These are phyloP conservation scores for Monosporascus sp. DNA, from an alignment of 2,329 filamentous ascomycete genomes.

Conservation along the genomic window DNA sequence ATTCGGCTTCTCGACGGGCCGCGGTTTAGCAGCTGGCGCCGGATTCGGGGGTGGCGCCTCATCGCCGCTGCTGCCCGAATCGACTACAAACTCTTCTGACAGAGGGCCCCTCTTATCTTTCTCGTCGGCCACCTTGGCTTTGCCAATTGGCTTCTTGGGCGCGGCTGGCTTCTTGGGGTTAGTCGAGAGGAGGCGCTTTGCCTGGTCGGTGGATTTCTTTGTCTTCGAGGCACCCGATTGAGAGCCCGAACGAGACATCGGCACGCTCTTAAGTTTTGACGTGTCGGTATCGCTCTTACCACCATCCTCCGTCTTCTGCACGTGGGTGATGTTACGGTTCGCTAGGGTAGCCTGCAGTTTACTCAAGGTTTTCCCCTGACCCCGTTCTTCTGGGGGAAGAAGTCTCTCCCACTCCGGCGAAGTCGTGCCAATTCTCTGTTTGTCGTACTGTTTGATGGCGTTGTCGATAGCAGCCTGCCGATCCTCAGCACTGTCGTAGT, in stretches of 20 bases:
- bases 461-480: slow-evolving; percentile 57
- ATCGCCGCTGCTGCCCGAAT: slow-evolving; percentile 50
- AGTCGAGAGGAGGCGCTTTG: slow-evolving; percentile 47
- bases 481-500: slow-evolving; percentile 47
- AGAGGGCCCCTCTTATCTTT: slow-evolving; percentile 39
- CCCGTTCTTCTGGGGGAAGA: slow-evolving; percentile 51
- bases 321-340: slow-evolving; percentile 40
- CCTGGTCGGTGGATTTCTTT: slow-evolving; percentile 53
- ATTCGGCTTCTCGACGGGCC: slow-evolving; percentile 17
- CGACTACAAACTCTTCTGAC: slow-evolving; percentile 51
- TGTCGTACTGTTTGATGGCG: slow-evolving; percentile 55
- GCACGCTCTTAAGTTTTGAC: slow-evolving; percentile 34
- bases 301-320: slow-evolving; percentile 44
- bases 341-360: slow-evolving; percentile 55
- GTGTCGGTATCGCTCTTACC: slow-evolving; percentile 35
- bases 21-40: slow-evolving; percentile 25
- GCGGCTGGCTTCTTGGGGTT: slow-evolving; percentile 32
- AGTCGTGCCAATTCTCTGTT: slow-evolving; percentile 47
- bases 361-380: slow-evolving; percentile 55
- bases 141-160: slow-evolving; percentile 39
- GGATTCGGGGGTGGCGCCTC: slow-evolving; percentile 38
- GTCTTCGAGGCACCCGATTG: slow-evolving; percentile 44
- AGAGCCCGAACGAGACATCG: slow-evolving; percentile 45
- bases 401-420: slow-evolving; percentile 58
- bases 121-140: slow-evolving; percentile 32